Base-by-base conservation (phyloP, 208 protist genomes). In the Tritrichomonas musculus region DNA sequence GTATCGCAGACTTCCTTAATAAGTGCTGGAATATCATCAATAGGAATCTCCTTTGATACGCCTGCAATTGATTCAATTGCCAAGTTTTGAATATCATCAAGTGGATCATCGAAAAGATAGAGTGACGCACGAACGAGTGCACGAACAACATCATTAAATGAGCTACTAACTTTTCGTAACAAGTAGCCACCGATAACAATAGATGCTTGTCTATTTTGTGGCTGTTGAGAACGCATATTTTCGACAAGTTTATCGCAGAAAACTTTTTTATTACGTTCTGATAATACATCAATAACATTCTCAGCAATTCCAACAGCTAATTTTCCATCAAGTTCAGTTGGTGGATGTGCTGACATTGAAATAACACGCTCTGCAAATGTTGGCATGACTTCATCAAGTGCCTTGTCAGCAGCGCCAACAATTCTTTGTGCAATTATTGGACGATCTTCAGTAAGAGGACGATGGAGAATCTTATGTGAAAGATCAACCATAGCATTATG, bases 31-130 rank as follows among this genome's bases (percentile, higher is more conserved):
- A 88, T 57, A 39, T 53, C 41, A 27, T 88, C 47, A 2, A 88
- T 4, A 22, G 41, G 3, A 50, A 88, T 57, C 57, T 14, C 57
- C 13, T 88, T 39, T 5, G n/a, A 25, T 5, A 47, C 77, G n/a
- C 14, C 44, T 50, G 33, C 44, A 57, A 88, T 49, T 36, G 77
- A 44, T n/a, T 53, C 47, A 50, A 88, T 49, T 60, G 77, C 77
- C 1, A 14, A 22, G 9, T 57, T 88, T 49, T 53, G 44, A 47
- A 88, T 88, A 2, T 88, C 77, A n/a, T 88, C 77, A 39, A 88
- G 47, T 57, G 77, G 77, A 88, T 88, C 77, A 57, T 88, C 77
- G 41, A 88, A 88, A 20, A 88, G 57, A 50, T 88, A 88, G 30
- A 88, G 41, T 5, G 47, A 20, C 8, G 77, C 77, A 36, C 77